Percentiles rank a stretch among this genome's conserved stretches.
phyloP scores from a whole-genome alignment of 176 grass and related monocot genomes.

The Raddia distichophylla region DNA sequence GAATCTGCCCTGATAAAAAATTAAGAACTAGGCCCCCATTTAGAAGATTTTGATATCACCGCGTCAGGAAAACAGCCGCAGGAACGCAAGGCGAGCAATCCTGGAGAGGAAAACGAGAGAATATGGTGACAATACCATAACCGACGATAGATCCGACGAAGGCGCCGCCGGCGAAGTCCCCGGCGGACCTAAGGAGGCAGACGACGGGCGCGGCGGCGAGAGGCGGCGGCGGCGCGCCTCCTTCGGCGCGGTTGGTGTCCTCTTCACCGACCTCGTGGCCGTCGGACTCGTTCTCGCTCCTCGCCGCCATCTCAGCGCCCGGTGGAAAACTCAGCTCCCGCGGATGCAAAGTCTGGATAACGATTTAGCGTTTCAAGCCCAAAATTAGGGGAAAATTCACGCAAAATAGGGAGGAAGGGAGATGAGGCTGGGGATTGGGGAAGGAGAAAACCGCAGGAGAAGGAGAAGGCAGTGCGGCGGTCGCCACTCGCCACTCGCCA shows the following conservation, averaged over 20 bases:
- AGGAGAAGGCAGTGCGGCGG: too few species aligned
- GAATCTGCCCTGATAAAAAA: too few species aligned
- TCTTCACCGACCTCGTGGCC: slow-evolving; percentile 49
- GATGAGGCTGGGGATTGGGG: too few species aligned
- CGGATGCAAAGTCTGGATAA: too few species aligned
- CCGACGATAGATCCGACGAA: slow-evolving; percentile 84
- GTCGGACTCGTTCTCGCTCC: slow-evolving; percentile 52
- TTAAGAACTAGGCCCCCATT: background rate
- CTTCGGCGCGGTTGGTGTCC: slow-evolving; percentile 38
- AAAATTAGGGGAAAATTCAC: too few species aligned
- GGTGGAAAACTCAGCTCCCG: too few species aligned
- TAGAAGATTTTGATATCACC: background rate
- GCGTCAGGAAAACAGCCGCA: background rate
- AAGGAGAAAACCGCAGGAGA: too few species aligned
- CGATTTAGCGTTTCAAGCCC: too few species aligned
- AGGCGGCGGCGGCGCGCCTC: background rate
- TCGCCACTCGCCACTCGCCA: too few species aligned
- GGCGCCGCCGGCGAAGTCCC: slow-evolving; percentile 73
- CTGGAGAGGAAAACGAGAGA: background rate
- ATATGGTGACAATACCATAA: slow-evolving; percentile 53
- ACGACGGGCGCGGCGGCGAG: slow-evolving; percentile 48
- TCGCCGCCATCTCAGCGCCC: slow-evolving; percentile 50
- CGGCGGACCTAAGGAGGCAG: slow-evolving; percentile 72
- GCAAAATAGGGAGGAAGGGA: too few species aligned
- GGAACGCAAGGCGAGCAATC: background rate